Evolutionary conservation across 768 basidiomycete species (phyloP), one percentile per base, ranked within the genome.

Genomic region (Asterophora parasitica): DNA sequence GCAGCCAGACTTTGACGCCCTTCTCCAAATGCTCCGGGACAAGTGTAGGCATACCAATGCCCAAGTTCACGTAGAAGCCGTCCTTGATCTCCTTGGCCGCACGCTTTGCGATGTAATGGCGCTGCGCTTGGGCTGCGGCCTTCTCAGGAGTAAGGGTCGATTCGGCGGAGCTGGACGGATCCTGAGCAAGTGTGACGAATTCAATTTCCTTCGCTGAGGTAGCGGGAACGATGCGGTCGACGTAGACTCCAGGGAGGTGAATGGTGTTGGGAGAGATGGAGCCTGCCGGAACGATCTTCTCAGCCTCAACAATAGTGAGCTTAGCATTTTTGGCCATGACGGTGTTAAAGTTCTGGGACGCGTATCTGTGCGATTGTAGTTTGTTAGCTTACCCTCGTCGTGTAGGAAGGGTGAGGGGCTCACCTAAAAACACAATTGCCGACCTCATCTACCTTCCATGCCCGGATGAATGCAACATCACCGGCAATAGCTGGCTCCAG

Each of bases 341-440:
- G 3, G 81, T 77, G 59, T 73, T 84, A 66, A 93, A 96, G 65
- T 95, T 94, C 61, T 95, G 85, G 36, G 90, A 81, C 6, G 92
- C 76, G 61, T 89, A 93, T 50, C 91, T 90, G 51, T 7, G 35
- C 23, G 20, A 38, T 16, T 42, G 48, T 13, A 46, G 45, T 32
- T 43, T 38, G 32, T 11, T 27, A 43, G 37, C 17, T 19, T n/a
- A n/a, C 20, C 15, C 13, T 7, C 37, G 30, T 13, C 35, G 3
- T 31, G 15, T 16, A 28, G 34, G 10, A 31, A 59, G 12, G 6
- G 44, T 12, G 17, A 44, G 23, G 17, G 11, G 32, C 72, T 47
- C 58, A 89, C 86, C 91, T 77, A 75, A 96, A 96, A 34, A 93
- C 81, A 57, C 85, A 87, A 65, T 96, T 96, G 1, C 92, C 92